Base-by-base conservation (phyloP, 805 yeast species). In the Candida chauliodis region DNA sequence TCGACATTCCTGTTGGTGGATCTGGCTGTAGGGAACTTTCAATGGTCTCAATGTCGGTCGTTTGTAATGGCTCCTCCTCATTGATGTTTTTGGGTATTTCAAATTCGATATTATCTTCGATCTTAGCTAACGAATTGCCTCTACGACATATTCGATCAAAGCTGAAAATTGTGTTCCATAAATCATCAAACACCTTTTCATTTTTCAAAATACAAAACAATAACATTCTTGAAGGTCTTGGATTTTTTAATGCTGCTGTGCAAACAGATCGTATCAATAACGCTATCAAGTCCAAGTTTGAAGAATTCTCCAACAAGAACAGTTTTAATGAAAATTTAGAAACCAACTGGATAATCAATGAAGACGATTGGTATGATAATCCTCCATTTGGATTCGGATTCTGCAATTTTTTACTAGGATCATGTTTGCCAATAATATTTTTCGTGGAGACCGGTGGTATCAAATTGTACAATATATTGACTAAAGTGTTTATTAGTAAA, bases 381-480 rank as follows among this genome's bases (percentile, higher is more conserved):
- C 70, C 80, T 33, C 63, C 72, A 3, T 48, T 51, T 17, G 70
- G 57, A 36, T 63, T 59, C 31, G 53, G 37, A 45, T 62, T 62
- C 31, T 64, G 47, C 31, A 60, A 42, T 27, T 58, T 50, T 32
- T 49, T 50, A 9, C 44, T 15, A 4, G 56, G 47, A 34, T 52
- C 55, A 9, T 47, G 48, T 14, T 44, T 47, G 3, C 18, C 28
- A 3, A 17, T 9, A 8, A 21, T 33, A 3, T 38, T 58, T 10
- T 71, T 51, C 2, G 77, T 31, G 10, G 58, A 43, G 2, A 61
- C 54, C 11, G 56, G 51, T 1, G 67, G 79, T 10, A 84, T 59
- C 35, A 82, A 50, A 51, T 84, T 84, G 57, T 80, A 82, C 7
- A 83, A 54, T 36, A 76, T 65, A 50, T 84, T 84, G 35, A 76